Percentiles rank a stretch among this genome's conserved stretches.
phyloP scores from a whole-genome alignment of 495 filamentous ascomycete species.

The Delitschia confertaspora region DNA sequence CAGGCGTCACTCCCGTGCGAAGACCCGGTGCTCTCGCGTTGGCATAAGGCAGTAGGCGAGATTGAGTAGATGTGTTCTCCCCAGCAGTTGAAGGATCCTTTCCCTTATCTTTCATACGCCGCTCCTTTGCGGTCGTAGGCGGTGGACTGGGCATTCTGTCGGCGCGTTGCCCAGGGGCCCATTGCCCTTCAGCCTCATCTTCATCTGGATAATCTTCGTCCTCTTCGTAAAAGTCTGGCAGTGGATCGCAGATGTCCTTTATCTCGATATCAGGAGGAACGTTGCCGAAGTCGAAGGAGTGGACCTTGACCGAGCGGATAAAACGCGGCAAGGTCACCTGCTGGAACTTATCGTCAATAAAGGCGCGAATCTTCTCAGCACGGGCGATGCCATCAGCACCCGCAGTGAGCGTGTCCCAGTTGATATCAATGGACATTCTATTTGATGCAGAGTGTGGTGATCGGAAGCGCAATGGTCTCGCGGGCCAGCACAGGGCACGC shows the following conservation, averaged over 20 bases:
- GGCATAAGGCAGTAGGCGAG: constrained; percentile 15
- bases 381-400: constrained; percentile 77
- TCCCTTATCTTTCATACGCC: constrained; percentile 6
- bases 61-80: neutral
- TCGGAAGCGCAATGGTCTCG: too few relatives aligned
- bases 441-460: constrained; percentile 11
- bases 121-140: constrained; percentile 18
- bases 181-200: constrained; percentile 25
- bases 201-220: constrained; percentile 42
- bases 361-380: constrained; percentile 77
- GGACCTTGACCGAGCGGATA: constrained; percentile 90
- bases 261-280: constrained; percentile 79
- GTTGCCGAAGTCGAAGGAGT: constrained; percentile 84
- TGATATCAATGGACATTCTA: constrained; percentile 89
- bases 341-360: constrained; percentile 94
- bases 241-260: constrained; percentile 91
- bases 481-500: too few relatives aligned
- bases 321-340: constrained; percentile 82
- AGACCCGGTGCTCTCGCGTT: constrained; percentile 23
- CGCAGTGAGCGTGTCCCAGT: constrained; percentile 87
- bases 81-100: constrained; percentile 3
- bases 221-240: constrained; percentile 94
- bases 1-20: constrained; percentile 17
- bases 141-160: constrained; percentile 17
- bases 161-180: constrained; percentile 17